These are phyloP conservation scores for Sporothrix schenckii DNA, from an alignment of 2,329 filamentous ascomycete genomes.

Conservation along the genomic window DNA sequence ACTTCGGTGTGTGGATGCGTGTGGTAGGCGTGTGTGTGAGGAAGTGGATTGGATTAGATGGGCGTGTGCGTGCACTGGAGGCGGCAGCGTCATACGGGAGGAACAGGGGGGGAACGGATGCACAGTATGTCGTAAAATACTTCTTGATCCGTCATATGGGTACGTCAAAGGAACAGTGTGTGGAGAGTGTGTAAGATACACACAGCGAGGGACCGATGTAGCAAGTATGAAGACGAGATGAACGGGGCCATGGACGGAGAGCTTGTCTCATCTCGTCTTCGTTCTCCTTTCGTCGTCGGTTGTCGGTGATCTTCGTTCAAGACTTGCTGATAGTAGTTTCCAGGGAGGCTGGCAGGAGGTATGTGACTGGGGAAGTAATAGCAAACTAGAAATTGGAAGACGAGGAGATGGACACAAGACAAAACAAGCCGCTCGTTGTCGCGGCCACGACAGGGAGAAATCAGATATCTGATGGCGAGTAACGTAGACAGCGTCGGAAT, in stretches of 20 bases:
- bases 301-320: not conserved
- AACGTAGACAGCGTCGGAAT: slow-evolving; percentile 11
- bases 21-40: not conserved
- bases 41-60: slow-evolving; percentile 11
- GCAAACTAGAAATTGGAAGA: not conserved
- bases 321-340: slow-evolving; percentile 16
- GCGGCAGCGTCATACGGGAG: slow-evolving; percentile 18
- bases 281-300: not conserved
- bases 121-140: not conserved
- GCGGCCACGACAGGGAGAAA: slow-evolving; percentile 16
- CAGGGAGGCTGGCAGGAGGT: slow-evolving; percentile 6
- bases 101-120: not conserved
- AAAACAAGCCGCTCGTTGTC: not conserved
- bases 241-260: not conserved
- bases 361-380: not conserved
- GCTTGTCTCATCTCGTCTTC: not conserved
- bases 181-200: not conserved
- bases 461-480: not conserved
- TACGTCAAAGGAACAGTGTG: not conserved
- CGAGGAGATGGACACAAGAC: not conserved
- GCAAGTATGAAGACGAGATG: not conserved
- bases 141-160: slow-evolving; percentile 4
- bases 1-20: slow-evolving; percentile 28
- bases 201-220: slow-evolving; percentile 8
- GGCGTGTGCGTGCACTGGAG: slow-evolving; percentile 11